Conservation (phyloP, 1,139 yeast genomes). For the Petasospora rhodanensis region DNA sequence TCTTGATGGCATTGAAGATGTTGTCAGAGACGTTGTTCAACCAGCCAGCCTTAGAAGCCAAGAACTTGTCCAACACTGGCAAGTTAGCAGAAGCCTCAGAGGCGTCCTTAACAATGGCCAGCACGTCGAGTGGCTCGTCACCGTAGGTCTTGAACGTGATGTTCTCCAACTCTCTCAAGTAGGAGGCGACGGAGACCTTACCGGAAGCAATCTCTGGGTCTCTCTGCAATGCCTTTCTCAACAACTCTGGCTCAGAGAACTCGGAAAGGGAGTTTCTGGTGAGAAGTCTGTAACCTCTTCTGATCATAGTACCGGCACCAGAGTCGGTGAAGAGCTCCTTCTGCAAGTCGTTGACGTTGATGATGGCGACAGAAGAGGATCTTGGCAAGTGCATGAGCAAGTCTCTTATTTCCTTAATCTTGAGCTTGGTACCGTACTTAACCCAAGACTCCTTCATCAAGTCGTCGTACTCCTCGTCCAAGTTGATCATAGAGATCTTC, state of each 20-base stretch:
- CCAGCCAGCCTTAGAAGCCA: slow-evolving; percentile 92
- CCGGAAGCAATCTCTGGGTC: slow-evolving; percentile 74
- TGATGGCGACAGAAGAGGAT: slow-evolving; percentile 96
- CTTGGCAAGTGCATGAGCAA: slow-evolving; percentile 90
- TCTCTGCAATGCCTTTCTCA: slow-evolving; percentile 71
- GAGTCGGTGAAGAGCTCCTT: slow-evolving; percentile 97
- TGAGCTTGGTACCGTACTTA: slow-evolving; percentile 94
- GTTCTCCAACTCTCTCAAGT: slow-evolving; percentile 66
- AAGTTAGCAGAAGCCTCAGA: slow-evolving; percentile 35
- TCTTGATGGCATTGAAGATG: slow-evolving; percentile 76
- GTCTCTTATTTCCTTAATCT: slow-evolving; percentile 94
- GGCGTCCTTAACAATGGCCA: slow-evolving; percentile 70
- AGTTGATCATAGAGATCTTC: slow-evolving; percentile 81
- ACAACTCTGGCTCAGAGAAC: slow-evolving; percentile 70
- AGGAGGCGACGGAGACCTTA: slow-evolving; percentile 73
- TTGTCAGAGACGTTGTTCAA: slow-evolving; percentile 94
- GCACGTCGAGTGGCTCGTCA: slow-evolving; percentile 92
- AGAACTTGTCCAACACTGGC: slow-evolving; percentile 81
- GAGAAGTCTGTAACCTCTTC: slow-evolving; percentile 90
- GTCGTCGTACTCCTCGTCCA: slow-evolving; percentile 93
- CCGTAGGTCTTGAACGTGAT: slow-evolving; percentile 75
- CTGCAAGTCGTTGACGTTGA: slow-evolving; percentile 90
- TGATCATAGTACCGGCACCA: slow-evolving; percentile 97
- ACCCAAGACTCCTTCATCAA: slow-evolving; percentile 95
- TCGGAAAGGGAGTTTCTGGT: slow-evolving; percentile 66